Base-by-base conservation (phyloP, 805 yeast species). In the Sugiyamaella marilandica region DNA sequence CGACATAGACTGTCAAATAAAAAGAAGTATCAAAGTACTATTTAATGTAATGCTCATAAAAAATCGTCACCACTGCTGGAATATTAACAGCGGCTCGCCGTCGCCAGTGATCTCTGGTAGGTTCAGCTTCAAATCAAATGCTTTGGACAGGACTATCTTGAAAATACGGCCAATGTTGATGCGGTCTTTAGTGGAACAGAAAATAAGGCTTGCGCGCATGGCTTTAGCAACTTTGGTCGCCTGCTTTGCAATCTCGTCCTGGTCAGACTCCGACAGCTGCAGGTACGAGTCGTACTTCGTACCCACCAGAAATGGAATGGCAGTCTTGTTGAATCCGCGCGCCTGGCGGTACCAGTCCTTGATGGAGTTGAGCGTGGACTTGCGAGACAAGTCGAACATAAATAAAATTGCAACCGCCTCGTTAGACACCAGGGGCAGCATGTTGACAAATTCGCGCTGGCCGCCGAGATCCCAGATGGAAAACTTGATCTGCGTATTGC, bases 391-490 rank as follows among this genome's bases (percentile, higher is more conserved):
- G 69, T 92, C 98, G 74, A 86, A 92, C 84, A 87, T 82, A 62
- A 91, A 90, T 41, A 92, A 74, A 24, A 92, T 81, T 0, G 97
- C 96, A 11, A 90, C 94, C 0, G 98, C 94, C 56, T 91, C 97
- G 58, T 85, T 83, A 13, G 95, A 85, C 11, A 92, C 97, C 53
- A 92, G 74, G 19, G 97, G 96, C 37, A 94, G 74, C 99, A 92
- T 92, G 67, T 92, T 92, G 51, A 90, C 87, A 70, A 89, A 92
- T 68, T 94, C 97, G 49, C 87, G 80, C 62, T 91, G 96, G 0
- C 99, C 99, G 21, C 99, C 99, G 10, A 92, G 72, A 69, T 92
- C 99, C 95, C 97, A 92, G 32, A 92, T 84, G 19, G 94, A 83
- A 65, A 92, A 92, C 35, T 94, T 85, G 52, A 92, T 87, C 59